phyloP scores from a whole-genome alignment of 1,284 basidiomycete species.

The Cutaneotrichosporon arboriforme region DNA sequence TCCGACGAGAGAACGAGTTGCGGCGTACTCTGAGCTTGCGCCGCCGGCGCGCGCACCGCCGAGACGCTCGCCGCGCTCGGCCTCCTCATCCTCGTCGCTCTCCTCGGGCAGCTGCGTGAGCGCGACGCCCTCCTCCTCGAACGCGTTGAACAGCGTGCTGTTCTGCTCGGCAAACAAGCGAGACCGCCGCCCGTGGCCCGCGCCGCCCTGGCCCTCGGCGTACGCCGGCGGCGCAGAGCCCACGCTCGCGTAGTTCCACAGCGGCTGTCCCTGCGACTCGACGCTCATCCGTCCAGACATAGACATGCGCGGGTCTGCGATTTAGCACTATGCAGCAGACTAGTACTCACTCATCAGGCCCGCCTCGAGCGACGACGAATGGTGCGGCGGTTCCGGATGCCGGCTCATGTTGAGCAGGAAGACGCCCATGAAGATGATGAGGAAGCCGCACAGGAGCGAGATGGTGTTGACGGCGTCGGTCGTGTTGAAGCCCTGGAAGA shows the following conservation, averaged over 20 bases:
- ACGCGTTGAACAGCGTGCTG: conserved; percentile 45
- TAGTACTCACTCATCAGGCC: conserved; percentile 64
- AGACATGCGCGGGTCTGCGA: conserved; percentile 48
- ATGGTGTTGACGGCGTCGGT: conserved; percentile 71
- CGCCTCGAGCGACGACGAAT: conserved; percentile 56
- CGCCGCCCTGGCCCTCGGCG: conserved; percentile 41
- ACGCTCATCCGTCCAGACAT: conserved; percentile 46
- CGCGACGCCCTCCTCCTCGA: conserved; percentile 45
- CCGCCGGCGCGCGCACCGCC: too few relatives aligned
- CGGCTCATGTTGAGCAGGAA: conserved; percentile 83
- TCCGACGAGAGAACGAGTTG: conserved; percentile 10
- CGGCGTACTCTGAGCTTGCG: not conserved
- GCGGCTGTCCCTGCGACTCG: conserved; percentile 39
- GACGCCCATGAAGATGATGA: conserved; percentile 86
- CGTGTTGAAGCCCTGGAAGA: conserved; percentile 97
- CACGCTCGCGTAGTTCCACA: conserved; percentile 38
- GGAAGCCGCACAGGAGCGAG: conserved; percentile 79
- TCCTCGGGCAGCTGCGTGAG: conserved; percentile 45
- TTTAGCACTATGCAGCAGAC: not conserved
- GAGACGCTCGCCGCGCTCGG: conserved; percentile 5
- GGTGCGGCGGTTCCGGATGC: conserved; percentile 55
- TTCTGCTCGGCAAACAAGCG: conserved; percentile 60
- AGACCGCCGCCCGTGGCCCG: conserved; percentile 50
- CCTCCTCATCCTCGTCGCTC: conserved; percentile 40
- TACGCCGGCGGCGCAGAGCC: conserved; percentile 33